These are phyloP conservation scores for Rhodotorula sp. DNA, from an alignment of 1,284 basidiomycete genomes.

Conservation along the genomic window DNA sequence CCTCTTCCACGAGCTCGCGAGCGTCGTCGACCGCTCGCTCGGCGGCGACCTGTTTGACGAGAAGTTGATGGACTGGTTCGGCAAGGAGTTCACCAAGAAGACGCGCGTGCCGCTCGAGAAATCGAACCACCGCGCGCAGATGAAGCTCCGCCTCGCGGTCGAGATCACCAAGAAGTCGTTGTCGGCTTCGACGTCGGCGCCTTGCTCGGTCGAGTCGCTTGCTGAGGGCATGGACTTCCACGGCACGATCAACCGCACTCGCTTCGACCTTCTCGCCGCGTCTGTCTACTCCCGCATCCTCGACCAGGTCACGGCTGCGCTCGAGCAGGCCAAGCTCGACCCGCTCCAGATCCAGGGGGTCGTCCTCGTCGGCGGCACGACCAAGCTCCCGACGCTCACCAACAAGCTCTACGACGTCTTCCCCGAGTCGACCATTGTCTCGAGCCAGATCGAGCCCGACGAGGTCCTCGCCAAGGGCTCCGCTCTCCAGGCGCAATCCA, in stretches of 20 bases:
- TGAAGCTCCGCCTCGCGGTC: constrained; percentile 86
- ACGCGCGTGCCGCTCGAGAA: constrained; percentile 72
- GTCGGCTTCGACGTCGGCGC: constrained; percentile 81
- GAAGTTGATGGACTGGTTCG: constrained; percentile 84
- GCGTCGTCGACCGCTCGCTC: constrained; percentile 54
- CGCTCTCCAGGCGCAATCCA: constrained; percentile 76
- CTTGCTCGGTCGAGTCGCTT: constrained; percentile 85
- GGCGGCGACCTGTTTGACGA: constrained; percentile 64
- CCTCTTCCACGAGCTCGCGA: constrained; percentile 56
- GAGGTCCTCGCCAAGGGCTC: constrained; percentile 85
- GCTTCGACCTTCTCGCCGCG: constrained; percentile 84
- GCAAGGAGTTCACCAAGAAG: constrained; percentile 97
- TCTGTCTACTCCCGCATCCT: constrained; percentile 71
- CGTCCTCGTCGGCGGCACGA: constrained; percentile 84
- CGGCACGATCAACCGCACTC: constrained; percentile 85
- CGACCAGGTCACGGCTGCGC: constrained; percentile 61
- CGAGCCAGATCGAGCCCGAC: constrained; percentile 73
- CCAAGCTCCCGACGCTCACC: constrained; percentile 79
- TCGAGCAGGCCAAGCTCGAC: constrained; percentile 66
- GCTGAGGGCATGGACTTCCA: constrained; percentile 94
- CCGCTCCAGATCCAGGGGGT: constrained; percentile 81
- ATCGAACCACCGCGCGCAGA: constrained; percentile 75
- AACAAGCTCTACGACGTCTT: constrained; percentile 70
- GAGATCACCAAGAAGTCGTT: constrained; percentile 95
- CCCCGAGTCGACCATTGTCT: constrained; percentile 58